Evolutionary conservation across 1,284 basidiomycete genomes (phyloP).

Genomic region (Moesziomyces sp.): DNA sequence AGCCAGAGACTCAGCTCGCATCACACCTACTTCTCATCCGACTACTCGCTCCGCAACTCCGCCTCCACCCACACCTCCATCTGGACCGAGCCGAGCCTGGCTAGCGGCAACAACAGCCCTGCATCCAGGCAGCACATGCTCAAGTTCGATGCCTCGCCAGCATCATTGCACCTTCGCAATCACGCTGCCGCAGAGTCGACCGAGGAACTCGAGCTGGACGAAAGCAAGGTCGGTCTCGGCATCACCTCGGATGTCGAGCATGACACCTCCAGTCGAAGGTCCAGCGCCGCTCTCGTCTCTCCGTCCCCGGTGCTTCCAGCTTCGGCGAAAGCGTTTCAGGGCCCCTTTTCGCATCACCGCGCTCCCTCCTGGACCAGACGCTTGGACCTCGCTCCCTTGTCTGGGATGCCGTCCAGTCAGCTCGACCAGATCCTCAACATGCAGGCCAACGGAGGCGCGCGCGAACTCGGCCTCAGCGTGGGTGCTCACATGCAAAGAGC

Average conservation of each 20-base stretch:
- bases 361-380: slow-evolving; percentile 49
- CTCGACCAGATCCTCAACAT: slow-evolving; percentile 1
- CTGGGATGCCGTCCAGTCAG: slow-evolving; percentile 3
- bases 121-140: slow-evolving; percentile 22
- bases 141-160: slow-evolving; percentile 6
- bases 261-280: slow-evolving; percentile 22
- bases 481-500: slow-evolving; percentile 24
- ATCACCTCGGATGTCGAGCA: slow-evolving; percentile 42
- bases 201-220: slow-evolving; percentile 44
- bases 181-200: slow-evolving; percentile 17
- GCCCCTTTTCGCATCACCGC: slow-evolving; percentile 52
- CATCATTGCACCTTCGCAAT: neutral
- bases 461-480: slow-evolving; percentile 9
- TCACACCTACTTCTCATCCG: slow-evolving; percentile 29
- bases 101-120: slow-evolving; percentile 44
- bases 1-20: slow-evolving; percentile 24
- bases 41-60: slow-evolving; percentile 33
- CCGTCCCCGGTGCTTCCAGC: slow-evolving; percentile 17
- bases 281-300: slow-evolving; percentile 19
- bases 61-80: slow-evolving; percentile 38
- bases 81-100: slow-evolving; percentile 41
- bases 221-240: slow-evolving; percentile 39
- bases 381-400: slow-evolving; percentile 16
- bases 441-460: slow-evolving; percentile 4
- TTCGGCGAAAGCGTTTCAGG: slow-evolving; percentile 21